These are phyloP conservation scores for Teratosphaeria zuluensis DNA, from an alignment of 2,329 filamentous ascomycete genomes.

Conservation along the genomic window DNA sequence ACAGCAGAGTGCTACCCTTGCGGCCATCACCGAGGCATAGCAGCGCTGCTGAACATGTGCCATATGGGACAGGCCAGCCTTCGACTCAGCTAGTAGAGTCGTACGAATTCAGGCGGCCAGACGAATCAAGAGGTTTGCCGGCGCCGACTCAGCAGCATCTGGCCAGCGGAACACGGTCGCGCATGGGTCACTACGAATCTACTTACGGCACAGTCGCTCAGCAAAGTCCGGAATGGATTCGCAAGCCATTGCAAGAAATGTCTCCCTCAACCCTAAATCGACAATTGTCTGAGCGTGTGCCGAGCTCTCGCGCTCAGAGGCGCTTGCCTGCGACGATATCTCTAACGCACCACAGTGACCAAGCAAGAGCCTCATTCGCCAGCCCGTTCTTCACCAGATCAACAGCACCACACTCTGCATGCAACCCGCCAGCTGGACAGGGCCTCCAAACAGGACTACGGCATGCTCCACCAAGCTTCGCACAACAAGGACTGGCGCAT, in stretches of 20 bases:
- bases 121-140: neutral
- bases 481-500: neutral
- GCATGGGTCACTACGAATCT: slow-evolving; percentile 1
- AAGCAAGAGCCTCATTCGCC: neutral
- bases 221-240: neutral
- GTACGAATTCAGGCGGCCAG: neutral
- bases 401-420: neutral
- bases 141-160: neutral
- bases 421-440: neutral
- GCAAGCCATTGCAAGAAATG: neutral
- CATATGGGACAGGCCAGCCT: neutral
- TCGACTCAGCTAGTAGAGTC: neutral
- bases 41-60: neutral
- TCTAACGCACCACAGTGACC: slow-evolving; percentile 10
- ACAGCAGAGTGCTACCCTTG: neutral
- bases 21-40: neutral
- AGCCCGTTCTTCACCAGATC: neutral
- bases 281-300: neutral
- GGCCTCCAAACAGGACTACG: neutral
- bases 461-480: neutral
- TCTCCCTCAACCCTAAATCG: neutral
- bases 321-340: slow-evolving; percentile 32
- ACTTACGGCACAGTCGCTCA: slow-evolving; percentile 1
- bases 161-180: neutral
- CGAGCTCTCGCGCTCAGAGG: slow-evolving; percentile 9